Conservation (phyloP, 768 basidiomycete species). For the Guyanaporus albipodus region DNA sequence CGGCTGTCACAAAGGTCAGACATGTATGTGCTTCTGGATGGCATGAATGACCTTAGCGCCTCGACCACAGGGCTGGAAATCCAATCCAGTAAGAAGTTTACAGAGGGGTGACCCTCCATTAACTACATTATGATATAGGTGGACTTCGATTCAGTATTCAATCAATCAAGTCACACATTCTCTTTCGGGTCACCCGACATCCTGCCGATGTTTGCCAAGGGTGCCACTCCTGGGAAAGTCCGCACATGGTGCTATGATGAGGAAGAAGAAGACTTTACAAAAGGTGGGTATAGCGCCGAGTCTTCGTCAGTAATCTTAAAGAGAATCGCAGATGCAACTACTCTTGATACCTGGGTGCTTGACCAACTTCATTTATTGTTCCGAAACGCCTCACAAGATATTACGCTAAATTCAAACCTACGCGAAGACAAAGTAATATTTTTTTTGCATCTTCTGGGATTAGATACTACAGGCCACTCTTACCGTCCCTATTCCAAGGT, state of each 20-base stretch:
- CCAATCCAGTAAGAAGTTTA: constrained; percentile 56
- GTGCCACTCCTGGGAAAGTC: constrained; percentile 66
- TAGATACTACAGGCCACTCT: constrained; percentile 86
- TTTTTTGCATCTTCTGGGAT: constrained; percentile 78
- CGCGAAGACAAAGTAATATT: constrained; percentile 62
- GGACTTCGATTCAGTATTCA: constrained; percentile 87
- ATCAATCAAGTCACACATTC: constrained; percentile 71
- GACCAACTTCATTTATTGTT: constrained; percentile 62
- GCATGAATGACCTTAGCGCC: constrained; percentile 2
- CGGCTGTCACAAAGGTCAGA: constrained; percentile 76
- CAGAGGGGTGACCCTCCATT: neutral
- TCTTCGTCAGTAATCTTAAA: neutral
- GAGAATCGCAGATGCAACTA: constrained; percentile 56
- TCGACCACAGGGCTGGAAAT: constrained; percentile 69
- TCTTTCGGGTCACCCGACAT: constrained; percentile 90
- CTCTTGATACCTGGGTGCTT: constrained; percentile 75
- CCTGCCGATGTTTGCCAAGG: constrained; percentile 80
- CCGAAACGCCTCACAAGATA: constrained; percentile 56
- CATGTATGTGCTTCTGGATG: neutral
- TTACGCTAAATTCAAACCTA: constrained; percentile 46
- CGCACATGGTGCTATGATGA: constrained; percentile 73
- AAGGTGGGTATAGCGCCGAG: constrained; percentile 42
- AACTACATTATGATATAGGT: constrained; percentile 34
- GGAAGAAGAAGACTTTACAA: constrained; percentile 82
- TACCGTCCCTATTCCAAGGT: constrained; percentile 80